These are phyloP conservation scores for Sporothrix pallida DNA, from an alignment of 2,329 filamentous ascomycete species.

Conservation along the genomic window DNA sequence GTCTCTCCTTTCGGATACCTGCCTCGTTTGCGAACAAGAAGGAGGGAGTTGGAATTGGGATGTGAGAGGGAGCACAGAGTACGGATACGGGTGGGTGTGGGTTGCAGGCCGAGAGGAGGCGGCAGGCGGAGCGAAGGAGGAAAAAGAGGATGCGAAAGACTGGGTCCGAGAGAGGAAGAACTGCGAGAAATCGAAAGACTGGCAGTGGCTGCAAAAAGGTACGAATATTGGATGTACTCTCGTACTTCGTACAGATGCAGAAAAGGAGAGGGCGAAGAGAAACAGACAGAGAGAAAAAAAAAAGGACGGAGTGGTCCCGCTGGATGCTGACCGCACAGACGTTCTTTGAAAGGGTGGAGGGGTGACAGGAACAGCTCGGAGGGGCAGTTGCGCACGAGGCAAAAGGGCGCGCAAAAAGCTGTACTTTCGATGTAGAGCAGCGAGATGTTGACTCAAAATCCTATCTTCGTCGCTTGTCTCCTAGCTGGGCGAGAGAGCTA, in stretches of 20 bases:
- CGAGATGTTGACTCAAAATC: slow-evolving; percentile 19
- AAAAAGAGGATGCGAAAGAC: slow-evolving; percentile 18
- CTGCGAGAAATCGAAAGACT: slow-evolving; percentile 2
- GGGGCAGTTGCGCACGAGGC: slow-evolving; percentile 3
- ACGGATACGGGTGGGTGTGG: slow-evolving; percentile 2
- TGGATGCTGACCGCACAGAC: slow-evolving; percentile 30
- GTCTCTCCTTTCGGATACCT: neutral
- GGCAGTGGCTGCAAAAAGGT: neutral
- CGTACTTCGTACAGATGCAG: neutral
- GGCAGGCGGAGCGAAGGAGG: slow-evolving; percentile 9
- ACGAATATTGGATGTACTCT: neutral
- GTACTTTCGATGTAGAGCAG: neutral
- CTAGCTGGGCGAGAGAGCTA: slow-evolving; percentile 16
- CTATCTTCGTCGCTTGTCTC: neutral
- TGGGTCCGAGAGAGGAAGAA: slow-evolving; percentile 22
- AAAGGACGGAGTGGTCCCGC: slow-evolving; percentile 22
- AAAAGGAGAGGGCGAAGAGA: neutral
- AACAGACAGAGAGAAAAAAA: neutral
- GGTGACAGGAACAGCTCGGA: neutral
- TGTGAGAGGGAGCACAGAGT: neutral
- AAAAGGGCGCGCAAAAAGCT: neutral
- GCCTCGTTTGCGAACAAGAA: neutral
- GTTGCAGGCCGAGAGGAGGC: slow-evolving; percentile 24
- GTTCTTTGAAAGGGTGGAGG: slow-evolving; percentile 2
- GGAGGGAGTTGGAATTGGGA: neutral